These are phyloP conservation scores for Yamadazyma laniorum DNA, from an alignment of 805 yeast species.

Conservation along the genomic window DNA sequence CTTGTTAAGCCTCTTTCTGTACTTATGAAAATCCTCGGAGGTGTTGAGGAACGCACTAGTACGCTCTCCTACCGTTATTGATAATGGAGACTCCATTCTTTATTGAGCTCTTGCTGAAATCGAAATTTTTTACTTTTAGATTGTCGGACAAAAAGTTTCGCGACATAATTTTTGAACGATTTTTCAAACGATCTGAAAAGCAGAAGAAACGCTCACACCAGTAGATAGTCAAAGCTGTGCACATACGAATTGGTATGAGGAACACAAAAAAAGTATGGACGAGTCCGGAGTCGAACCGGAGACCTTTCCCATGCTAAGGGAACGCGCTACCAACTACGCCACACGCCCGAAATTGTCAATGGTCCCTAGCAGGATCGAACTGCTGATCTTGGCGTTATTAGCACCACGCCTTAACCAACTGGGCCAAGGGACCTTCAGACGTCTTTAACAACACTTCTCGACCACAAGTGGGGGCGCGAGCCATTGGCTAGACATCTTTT, in stretches of 20 bases:
- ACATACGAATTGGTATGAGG: neutral
- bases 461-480: no score
- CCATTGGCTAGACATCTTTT: no score
- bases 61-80: slow-evolving; percentile 53
- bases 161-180: neutral
- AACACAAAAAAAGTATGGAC: slow-evolving; percentile 21
- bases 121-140: neutral
- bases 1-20: slow-evolving; percentile 61
- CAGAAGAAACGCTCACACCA: neutral
- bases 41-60: slow-evolving; percentile 61
- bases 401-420: slow-evolving; percentile 56
- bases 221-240: neutral
- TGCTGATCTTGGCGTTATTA: slow-evolving; percentile 68
- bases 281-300: slow-evolving; percentile 31
- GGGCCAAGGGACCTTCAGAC: slow-evolving; percentile 58
- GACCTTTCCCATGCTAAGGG: slow-evolving; percentile 32
- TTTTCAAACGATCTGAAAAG: neutral
- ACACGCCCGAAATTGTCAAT: slow-evolving; percentile 41
- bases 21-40: slow-evolving; percentile 65
- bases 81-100: slow-evolving; percentile 43
- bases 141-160: neutral
- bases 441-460: slow-evolving; percentile 24
- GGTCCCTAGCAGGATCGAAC: slow-evolving; percentile 89
- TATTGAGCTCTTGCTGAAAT: neutral
- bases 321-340: slow-evolving; percentile 51